A percentile compares a stretch with the other conserved stretches of the same genome.
Evolutionary conservation across 805 yeast species (phyloP).

Genomic region (Pichia manshurica): DNA sequence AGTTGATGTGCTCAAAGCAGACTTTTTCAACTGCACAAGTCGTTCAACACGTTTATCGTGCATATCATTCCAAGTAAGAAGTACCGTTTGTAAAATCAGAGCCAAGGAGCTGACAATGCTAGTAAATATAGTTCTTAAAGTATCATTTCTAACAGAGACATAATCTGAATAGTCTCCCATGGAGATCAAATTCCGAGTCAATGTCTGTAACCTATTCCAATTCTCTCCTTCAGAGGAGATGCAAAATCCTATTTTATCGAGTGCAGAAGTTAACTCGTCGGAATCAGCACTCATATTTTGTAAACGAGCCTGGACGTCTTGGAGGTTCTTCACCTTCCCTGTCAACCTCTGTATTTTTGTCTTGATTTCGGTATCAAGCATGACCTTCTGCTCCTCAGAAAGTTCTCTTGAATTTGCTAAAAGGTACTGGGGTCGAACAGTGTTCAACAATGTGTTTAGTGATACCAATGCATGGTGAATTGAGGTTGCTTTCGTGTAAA

Average conservation of each 20-base stretch:
- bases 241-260: slow-evolving; percentile 3
- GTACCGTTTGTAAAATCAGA: slow-evolving; percentile 37
- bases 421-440: slow-evolving; percentile 33
- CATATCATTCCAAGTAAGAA: slow-evolving; percentile 41
- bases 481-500: slow-evolving; percentile 4
- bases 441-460: slow-evolving; percentile 16
- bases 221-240: neutral
- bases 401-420: slow-evolving; percentile 24
- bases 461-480: slow-evolving; percentile 6
- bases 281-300: slow-evolving; percentile 1
- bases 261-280: neutral
- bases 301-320: neutral
- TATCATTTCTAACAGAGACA: slow-evolving; percentile 30
- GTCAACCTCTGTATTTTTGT: slow-evolving; percentile 20
- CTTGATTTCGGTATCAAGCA: slow-evolving; percentile 25
- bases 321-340: slow-evolving; percentile 25
- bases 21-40: slow-evolving; percentile 33
- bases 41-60: slow-evolving; percentile 45
- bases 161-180: slow-evolving; percentile 35
- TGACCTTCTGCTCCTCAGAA: slow-evolving; percentile 24
- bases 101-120: slow-evolving; percentile 47
- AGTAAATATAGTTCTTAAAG: slow-evolving; percentile 40
- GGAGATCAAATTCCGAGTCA: slow-evolving; percentile 26
- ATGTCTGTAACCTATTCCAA: slow-evolving; percentile 38
- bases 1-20: slow-evolving; percentile 21